Evolutionary conservation across 164 flowering plant species (phyloP), one percentile per base, ranked within the genome.

Genomic region (Aristolochia contorta): DNA sequence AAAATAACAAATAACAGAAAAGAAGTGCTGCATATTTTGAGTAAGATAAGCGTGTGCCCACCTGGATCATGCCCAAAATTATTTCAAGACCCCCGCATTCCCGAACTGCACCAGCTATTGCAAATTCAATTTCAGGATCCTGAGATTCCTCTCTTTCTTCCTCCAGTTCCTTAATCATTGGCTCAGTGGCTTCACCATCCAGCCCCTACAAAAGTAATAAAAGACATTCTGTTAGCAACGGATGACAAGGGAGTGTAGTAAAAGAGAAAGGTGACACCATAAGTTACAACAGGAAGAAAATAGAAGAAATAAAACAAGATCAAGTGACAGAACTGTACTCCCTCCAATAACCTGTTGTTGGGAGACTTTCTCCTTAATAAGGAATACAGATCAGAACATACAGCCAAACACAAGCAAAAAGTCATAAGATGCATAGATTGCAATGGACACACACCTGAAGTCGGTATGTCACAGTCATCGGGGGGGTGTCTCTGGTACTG

Each of bases 131-230:
- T 71, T 94, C 99, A 54, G 99, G 99, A 74, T 94, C 97, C 78
- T 88, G 95, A 23, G 86, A 80, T 69, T 94, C 99, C 70, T 94
- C 99, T 70, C 95, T 83, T 71, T 94, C 97, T 67, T 94, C 99
- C 60, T 94, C 99, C 66, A 94, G 67, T 66, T 89, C 99, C 78
- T 94, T 94, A 64, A 91, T 94, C 99, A 94, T 94, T 43, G 97
- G 99, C 61, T 94, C 99, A 56, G 99, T 94, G 56, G 99, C 99
- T 80, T 94, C 99, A 78, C 99, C 99, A 80, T 94, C 99, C 61
- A 94, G 67, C 20, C 99, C 99, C 99, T 94, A 78, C 53, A 23
- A 77, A 66, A 60, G 47, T 45, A 60, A 59, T 33, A 53, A 45
- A 13, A 53, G 16, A 20, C 2, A 22, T 22, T 22, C 13, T 15